phyloP scores from a whole-genome alignment of 345 rosid genomes.

The Eucalyptus tenuipes region DNA sequence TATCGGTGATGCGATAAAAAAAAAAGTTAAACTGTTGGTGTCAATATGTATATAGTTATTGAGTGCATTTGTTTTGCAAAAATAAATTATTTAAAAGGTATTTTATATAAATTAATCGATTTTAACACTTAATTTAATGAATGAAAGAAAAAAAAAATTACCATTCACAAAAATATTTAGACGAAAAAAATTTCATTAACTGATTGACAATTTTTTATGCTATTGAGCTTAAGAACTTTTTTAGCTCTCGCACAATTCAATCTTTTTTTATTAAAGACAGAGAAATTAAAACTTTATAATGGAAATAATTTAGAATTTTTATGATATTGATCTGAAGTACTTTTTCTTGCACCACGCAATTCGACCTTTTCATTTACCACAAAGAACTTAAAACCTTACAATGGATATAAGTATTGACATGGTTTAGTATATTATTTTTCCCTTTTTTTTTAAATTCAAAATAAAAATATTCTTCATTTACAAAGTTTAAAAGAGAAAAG shows the following conservation, averaged over 20 bases:
- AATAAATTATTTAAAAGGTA: background rate
- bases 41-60: background rate
- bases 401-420: background rate
- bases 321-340: background rate
- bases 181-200: too few species aligned
- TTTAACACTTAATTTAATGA: background rate
- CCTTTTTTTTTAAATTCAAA: background rate
- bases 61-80: rapidly evolving
- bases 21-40: background rate
- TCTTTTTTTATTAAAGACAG: background rate
- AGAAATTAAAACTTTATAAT: background rate
- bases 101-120: background rate
- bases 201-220: too few species aligned
- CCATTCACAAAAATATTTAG: rapidly evolving
- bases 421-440: background rate
- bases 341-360: background rate
- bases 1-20: background rate
- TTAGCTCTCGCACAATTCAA: background rate
- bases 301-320: background rate
- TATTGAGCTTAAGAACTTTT: background rate
- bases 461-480: background rate
- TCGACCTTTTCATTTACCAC: background rate
- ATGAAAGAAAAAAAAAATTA: background rate
- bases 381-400: background rate
- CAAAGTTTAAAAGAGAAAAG: background rate